These are phyloP conservation scores for Letharia columbiana DNA, from an alignment of 495 filamentous ascomycete species.

Conservation along the genomic window DNA sequence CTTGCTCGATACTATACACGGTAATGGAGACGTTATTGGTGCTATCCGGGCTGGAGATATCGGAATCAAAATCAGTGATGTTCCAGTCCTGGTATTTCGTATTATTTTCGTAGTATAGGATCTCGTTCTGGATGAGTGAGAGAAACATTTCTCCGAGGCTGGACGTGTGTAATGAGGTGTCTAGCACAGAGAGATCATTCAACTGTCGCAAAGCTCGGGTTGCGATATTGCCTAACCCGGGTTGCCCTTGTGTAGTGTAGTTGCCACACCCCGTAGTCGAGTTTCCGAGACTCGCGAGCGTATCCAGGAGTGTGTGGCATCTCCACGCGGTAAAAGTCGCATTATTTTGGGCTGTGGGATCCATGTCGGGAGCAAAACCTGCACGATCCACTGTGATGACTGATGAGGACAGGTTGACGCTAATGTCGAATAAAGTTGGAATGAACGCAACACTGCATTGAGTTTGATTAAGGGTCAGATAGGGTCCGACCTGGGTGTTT, in stretches of 20 bases:
- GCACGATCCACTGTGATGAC: neutral
- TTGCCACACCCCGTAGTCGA: constrained; percentile 1
- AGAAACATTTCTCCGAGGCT: constrained; percentile 9
- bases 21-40: neutral
- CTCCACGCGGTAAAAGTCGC: constrained; percentile 8
- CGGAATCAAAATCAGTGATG: neutral
- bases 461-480: constrained; percentile 1
- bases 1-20: constrained; percentile 3
- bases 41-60: constrained; percentile 1
- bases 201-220: constrained; percentile 8
- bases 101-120: neutral
- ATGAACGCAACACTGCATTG: constrained; percentile 1
- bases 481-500: neutral
- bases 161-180: constrained; percentile 5
- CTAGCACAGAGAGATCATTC: constrained; percentile 8
- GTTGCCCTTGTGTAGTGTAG: constrained; percentile 11
- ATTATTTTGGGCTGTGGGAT: constrained; percentile 7
- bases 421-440: constrained; percentile 9
- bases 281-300: neutral
- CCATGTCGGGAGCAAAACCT: neutral
- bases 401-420: neutral
- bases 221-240: constrained; percentile 11
- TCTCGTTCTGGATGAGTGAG: constrained; percentile 1
- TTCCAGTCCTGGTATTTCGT: neutral
- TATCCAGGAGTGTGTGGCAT: neutral